These are phyloP conservation scores for Cyclotella sp. DNA, from an alignment of 108 stramenopile species.

Conservation along the genomic window DNA sequence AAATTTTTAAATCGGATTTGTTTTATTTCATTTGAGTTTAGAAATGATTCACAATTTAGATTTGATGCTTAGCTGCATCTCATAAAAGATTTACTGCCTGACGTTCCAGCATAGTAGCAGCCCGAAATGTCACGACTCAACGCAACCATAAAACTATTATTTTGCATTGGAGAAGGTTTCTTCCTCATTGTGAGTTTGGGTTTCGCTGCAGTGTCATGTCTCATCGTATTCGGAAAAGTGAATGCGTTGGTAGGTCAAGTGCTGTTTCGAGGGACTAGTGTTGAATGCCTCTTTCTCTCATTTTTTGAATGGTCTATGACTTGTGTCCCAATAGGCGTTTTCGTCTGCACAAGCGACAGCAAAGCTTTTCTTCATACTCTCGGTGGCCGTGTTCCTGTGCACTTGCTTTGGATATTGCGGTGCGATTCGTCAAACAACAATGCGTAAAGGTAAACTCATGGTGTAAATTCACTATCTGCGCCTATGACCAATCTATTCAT, in stretches of 20 bases:
- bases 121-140: conserved; percentile 44
- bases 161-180: conserved; percentile 34
- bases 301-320: too few relatives aligned
- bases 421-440: conserved; percentile 41
- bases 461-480: background rate
- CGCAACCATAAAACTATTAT: conserved; percentile 44
- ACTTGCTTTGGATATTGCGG: conserved; percentile 50
- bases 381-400: conserved; percentile 18
- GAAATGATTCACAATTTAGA: too few relatives aligned
- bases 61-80: too few relatives aligned
- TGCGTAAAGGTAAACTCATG: conserved; percentile 11
- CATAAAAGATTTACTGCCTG: too few relatives aligned
- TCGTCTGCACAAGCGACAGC: conserved; percentile 20
- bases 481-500: background rate
- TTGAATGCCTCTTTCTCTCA: background rate
- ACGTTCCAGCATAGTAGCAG: background rate
- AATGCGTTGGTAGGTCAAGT: conserved; percentile 7
- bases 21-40: too few relatives aligned
- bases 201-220: conserved; percentile 14
- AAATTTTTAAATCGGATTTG: too few relatives aligned
- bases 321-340: conserved; percentile 5
- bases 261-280: background rate
- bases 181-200: conserved; percentile 30
- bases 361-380: conserved; percentile 16
- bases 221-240: conserved; percentile 15